phyloP scores from a whole-genome alignment of 1,284 basidiomycete genomes.

The Trichosporon asahii region DNA sequence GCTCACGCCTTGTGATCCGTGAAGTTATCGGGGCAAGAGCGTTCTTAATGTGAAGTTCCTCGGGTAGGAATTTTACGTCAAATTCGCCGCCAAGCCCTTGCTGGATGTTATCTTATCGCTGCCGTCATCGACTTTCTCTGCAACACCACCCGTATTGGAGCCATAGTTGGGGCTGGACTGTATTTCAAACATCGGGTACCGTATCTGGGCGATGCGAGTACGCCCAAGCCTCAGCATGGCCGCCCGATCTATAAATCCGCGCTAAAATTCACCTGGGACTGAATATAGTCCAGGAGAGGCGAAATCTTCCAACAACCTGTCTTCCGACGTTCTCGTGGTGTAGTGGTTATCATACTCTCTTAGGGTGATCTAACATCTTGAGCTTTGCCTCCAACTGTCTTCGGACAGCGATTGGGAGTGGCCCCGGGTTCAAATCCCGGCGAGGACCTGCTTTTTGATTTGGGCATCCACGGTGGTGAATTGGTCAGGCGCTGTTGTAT shows the following conservation, averaged over 20 bases:
- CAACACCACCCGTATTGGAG: too few species aligned
- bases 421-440: constrained; percentile 2
- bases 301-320: background rate
- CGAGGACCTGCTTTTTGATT: constrained; percentile 1
- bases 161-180: too few species aligned
- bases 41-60: too few species aligned
- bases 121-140: background rate
- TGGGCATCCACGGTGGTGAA: too few species aligned
- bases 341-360: constrained; percentile 5
- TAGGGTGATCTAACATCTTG: constrained; percentile 5
- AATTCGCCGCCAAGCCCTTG: too few species aligned
- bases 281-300: background rate
- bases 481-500: too few species aligned
- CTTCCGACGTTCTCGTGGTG: constrained; percentile 3
- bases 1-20: too few species aligned
- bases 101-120: background rate
- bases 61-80: too few species aligned
- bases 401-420: background rate
- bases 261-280: background rate
- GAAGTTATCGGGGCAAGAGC: too few species aligned
- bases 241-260: background rate
- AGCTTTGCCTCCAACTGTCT: background rate
- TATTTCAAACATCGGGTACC: too few species aligned
- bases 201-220: too few species aligned
- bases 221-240: too few species aligned